These are phyloP conservation scores for Cyberlindnera mississippiensis DNA, from an alignment of 805 yeast genomes.

Conservation along the genomic window DNA sequence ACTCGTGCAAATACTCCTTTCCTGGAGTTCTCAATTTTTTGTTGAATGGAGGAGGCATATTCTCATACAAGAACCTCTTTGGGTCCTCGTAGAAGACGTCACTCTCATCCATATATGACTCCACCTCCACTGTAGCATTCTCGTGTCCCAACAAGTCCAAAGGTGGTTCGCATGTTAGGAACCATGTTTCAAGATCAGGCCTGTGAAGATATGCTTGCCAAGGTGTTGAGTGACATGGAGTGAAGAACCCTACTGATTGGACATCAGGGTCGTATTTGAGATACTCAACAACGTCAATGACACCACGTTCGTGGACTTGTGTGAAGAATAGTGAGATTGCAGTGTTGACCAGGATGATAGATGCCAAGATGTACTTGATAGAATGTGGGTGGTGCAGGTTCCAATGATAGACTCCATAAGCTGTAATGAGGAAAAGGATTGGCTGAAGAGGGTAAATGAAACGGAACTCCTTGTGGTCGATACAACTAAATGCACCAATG, in stretches of 20 bases:
- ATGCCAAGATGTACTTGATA: slow-evolving; percentile 18
- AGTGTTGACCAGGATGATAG: slow-evolving; percentile 35
- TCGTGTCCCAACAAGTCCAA: slow-evolving; percentile 32
- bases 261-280: slow-evolving; percentile 41
- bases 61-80: slow-evolving; percentile 43
- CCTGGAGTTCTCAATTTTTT: slow-evolving; percentile 24
- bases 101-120: slow-evolving; percentile 74
- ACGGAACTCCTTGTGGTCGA: slow-evolving; percentile 87
- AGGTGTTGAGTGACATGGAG: slow-evolving; percentile 98
- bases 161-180: slow-evolving; percentile 92
- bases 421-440: slow-evolving; percentile 49
- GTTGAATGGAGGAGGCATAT: slow-evolving; percentile 43
- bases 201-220: slow-evolving; percentile 83
- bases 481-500: slow-evolving; percentile 52
- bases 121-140: slow-evolving; percentile 32
- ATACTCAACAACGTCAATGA: slow-evolving; percentile 57
- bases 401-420: slow-evolving; percentile 31
- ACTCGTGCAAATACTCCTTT: slow-evolving; percentile 35
- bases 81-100: slow-evolving; percentile 78
- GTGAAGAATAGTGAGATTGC: slow-evolving; percentile 49
- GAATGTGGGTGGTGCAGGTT: slow-evolving; percentile 18
- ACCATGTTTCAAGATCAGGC: slow-evolving; percentile 55
- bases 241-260: slow-evolving; percentile 68
- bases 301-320: slow-evolving; percentile 83
- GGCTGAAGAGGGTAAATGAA: slow-evolving; percentile 88